Evolutionary conservation across 2,329 filamentous ascomycete species (phyloP).

Genomic region (Hypomyces perniciosus): DNA sequence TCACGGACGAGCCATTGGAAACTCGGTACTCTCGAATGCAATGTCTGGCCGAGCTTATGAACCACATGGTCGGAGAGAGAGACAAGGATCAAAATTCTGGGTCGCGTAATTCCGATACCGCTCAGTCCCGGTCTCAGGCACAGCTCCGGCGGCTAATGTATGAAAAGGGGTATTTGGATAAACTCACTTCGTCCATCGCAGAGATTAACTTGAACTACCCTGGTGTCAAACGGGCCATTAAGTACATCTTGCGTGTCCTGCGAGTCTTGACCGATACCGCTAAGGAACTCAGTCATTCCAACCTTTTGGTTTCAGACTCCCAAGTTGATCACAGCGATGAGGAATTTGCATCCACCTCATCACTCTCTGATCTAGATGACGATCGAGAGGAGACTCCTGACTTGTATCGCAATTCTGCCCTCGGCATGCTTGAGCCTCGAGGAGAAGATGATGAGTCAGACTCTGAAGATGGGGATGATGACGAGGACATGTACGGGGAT

Average conservation of each 20-base stretch:
- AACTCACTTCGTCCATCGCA: slow-evolving; percentile 84
- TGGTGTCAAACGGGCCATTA: slow-evolving; percentile 86
- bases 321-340: slow-evolving; percentile 70
- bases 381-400: slow-evolving; percentile 93
- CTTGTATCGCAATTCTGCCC: slow-evolving; percentile 89
- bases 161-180: slow-evolving; percentile 89
- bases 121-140: slow-evolving; percentile 57
- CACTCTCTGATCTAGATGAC: slow-evolving; percentile 80
- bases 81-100: slow-evolving; percentile 52
- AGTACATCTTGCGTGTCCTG: slow-evolving; percentile 88
- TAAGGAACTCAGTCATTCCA: slow-evolving; percentile 74
- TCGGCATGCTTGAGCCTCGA: slow-evolving; percentile 87
- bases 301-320: slow-evolving; percentile 62
- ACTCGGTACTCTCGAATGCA: slow-evolving; percentile 83
- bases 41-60: slow-evolving; percentile 84
- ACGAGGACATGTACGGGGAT: slow-evolving; percentile 90
- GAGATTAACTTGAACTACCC: slow-evolving; percentile 95
- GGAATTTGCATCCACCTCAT: slow-evolving; percentile 80
- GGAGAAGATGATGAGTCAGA: slow-evolving; percentile 78
- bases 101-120: slow-evolving; percentile 32
- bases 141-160: slow-evolving; percentile 95
- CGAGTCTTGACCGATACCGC: slow-evolving; percentile 83
- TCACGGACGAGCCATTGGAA: slow-evolving; percentile 74
- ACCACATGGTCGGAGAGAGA: slow-evolving; percentile 80
- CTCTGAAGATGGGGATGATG: slow-evolving; percentile 64